phyloP scores from a whole-genome alignment of 1,139 yeast genomes.

The Scheffersomyces illinoinensis region DNA sequence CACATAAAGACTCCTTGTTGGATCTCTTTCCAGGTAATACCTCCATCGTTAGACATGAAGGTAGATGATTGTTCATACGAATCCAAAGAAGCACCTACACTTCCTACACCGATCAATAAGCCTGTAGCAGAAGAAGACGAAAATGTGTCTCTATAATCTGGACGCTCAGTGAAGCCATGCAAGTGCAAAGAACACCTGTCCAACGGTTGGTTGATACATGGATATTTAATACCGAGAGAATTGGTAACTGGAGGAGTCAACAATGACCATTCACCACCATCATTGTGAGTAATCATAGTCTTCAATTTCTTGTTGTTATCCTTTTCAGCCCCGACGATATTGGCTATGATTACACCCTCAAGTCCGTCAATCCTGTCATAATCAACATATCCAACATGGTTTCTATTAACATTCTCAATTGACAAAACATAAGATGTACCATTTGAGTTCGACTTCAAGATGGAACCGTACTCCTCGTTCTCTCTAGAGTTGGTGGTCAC shows the following conservation, averaged over 20 bases:
- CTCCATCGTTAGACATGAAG: slow-evolving; percentile 83
- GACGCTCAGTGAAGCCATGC: slow-evolving; percentile 89
- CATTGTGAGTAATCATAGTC: slow-evolving; percentile 81
- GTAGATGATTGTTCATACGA: slow-evolving; percentile 60
- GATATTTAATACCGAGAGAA: slow-evolving; percentile 57
- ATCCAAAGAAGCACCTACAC: slow-evolving; percentile 69
- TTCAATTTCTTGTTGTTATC: slow-evolving; percentile 54
- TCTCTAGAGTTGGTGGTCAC: slow-evolving; percentile 61
- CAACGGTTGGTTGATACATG: slow-evolving; percentile 53
- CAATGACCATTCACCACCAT: slow-evolving; percentile 86
- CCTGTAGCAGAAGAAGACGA: slow-evolving; percentile 92
- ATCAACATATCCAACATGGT: slow-evolving; percentile 76
- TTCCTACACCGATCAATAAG: slow-evolving; percentile 82
- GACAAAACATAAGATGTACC: slow-evolving; percentile 88
- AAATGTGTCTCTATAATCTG: slow-evolving; percentile 78
- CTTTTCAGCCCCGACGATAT: slow-evolving; percentile 54
- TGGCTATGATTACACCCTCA: slow-evolving; percentile 84
- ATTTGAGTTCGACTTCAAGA: slow-evolving; percentile 91
- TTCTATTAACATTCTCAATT: slow-evolving; percentile 74
- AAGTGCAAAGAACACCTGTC: slow-evolving; percentile 75
- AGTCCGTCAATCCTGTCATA: slow-evolving; percentile 81
- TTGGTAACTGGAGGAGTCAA: slow-evolving; percentile 68
- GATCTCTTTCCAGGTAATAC: slow-evolving; percentile 82
- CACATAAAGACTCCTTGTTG: slow-evolving; percentile 77
- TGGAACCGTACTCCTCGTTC: slow-evolving; percentile 69